A percentile compares a stretch with the other conserved stretches of the same genome.
Evolutionary conservation across 2,329 filamentous ascomycete genomes (phyloP).

Genomic region (Sordariomycetes sp.): DNA sequence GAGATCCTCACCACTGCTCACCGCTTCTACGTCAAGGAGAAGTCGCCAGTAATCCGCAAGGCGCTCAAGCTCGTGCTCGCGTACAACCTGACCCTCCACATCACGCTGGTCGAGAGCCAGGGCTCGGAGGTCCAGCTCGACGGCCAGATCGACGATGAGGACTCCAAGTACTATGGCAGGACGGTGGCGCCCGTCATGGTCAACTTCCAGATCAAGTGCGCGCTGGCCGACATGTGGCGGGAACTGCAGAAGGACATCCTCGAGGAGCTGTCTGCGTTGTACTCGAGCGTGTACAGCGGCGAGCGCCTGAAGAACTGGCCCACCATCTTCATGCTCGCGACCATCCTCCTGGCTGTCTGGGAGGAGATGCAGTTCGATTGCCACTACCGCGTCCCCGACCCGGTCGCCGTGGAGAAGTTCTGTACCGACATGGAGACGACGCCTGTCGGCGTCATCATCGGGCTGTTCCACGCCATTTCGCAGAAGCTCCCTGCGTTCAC

Average conservation of each 20-base stretch:
- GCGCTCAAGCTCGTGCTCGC: slow-evolving; percentile 88
- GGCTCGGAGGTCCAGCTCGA: slow-evolving; percentile 65
- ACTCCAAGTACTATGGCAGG: slow-evolving; percentile 80
- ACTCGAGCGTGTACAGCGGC: slow-evolving; percentile 95
- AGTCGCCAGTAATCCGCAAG: slow-evolving; percentile 83
- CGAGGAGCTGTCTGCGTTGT: slow-evolving; percentile 81
- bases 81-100: slow-evolving; percentile 89
- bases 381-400: slow-evolving; percentile 85
- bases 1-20: slow-evolving; percentile 94
- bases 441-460: slow-evolving; percentile 90
- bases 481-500: slow-evolving; percentile 87
- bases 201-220: slow-evolving; percentile 98
- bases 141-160: slow-evolving; percentile 74
- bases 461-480: slow-evolving; percentile 93
- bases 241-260: slow-evolving; percentile 93
- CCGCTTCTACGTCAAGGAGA: slow-evolving; percentile 81
- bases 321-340: slow-evolving; percentile 94
- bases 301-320: slow-evolving; percentile 99
- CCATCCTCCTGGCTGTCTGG: slow-evolving; percentile 87
- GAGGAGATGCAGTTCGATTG: slow-evolving; percentile 99
- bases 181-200: slow-evolving; percentile 95
- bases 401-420: slow-evolving; percentile 79
- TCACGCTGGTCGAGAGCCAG: slow-evolving; percentile 86
- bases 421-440: slow-evolving; percentile 94
- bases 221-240: slow-evolving; percentile 95